These are phyloP conservation scores for Bertia moriformis DNA, from an alignment of 2,329 filamentous ascomycete species.

Conservation along the genomic window DNA sequence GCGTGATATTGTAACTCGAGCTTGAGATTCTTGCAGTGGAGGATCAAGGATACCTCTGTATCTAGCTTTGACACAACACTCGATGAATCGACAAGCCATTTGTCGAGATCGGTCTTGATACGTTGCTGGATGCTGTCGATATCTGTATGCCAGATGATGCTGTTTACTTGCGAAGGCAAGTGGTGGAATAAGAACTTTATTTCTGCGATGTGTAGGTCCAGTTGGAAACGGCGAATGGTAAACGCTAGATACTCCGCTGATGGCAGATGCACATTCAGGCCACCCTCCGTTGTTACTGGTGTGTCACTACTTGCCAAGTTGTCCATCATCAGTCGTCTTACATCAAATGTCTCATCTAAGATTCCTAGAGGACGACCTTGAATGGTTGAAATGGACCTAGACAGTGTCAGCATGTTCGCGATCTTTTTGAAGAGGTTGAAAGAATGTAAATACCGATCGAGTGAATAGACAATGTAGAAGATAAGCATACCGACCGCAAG, in stretches of 20 bases:
- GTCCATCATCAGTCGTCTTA: no score
- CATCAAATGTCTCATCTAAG: constrained; percentile 19
- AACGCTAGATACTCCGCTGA: not conserved
- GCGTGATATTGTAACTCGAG: constrained; percentile 16
- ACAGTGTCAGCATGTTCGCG: constrained; percentile 5
- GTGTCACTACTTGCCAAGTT: constrained; percentile 11
- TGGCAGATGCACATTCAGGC: constrained; percentile 5
- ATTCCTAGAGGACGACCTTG: constrained; percentile 21
- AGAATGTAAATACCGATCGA: no score
- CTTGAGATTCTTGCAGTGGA: constrained; percentile 10
- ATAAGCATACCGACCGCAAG: constrained; percentile 9
- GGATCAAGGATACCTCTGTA: no score
- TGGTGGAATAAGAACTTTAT: constrained; percentile 14
- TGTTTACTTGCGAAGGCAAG: constrained; percentile 7
- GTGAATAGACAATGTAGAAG: constrained; percentile 18
- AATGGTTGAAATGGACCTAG: constrained; percentile 19
- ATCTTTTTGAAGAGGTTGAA: constrained; percentile 5
- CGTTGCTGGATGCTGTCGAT: constrained; percentile 6
- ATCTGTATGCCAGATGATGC: constrained; percentile 9
- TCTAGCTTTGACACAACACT: no score
- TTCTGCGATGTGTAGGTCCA: constrained; percentile 11
- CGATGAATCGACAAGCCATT: constrained; percentile 9
- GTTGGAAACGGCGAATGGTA: constrained; percentile 2
- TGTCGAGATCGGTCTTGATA: constrained; percentile 9
- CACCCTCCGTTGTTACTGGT: constrained; percentile 6